These are phyloP conservation scores for Solanum hybrid DNA, from an alignment of 305 asterid genomes.

Conservation along the genomic window DNA sequence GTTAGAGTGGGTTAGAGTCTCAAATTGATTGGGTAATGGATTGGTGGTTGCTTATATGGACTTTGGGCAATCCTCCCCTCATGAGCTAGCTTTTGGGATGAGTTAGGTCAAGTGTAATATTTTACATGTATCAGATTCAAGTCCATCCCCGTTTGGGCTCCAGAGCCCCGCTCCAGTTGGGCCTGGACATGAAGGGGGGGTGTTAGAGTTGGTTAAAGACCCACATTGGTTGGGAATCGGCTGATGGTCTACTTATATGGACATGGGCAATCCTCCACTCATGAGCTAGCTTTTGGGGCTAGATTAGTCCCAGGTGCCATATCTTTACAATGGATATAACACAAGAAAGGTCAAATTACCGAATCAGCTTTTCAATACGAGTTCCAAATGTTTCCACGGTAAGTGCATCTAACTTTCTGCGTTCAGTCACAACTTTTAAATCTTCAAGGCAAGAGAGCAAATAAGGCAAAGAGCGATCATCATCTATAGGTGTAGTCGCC, in stretches of 20 bases:
- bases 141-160: not conserved
- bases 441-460: slow-evolving; percentile 94
- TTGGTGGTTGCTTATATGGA: not conserved
- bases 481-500: slow-evolving; percentile 86
- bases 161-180: not conserved
- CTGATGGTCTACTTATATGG: not conserved
- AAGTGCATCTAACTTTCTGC: slow-evolving; percentile 86
- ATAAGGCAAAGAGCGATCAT: slow-evolving; percentile 77
- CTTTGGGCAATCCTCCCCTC: not conserved
- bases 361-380: slow-evolving; percentile 92
- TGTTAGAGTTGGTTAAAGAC: not conserved
- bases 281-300: not conserved
- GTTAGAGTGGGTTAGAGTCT: not conserved
- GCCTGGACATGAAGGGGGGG: not conserved
- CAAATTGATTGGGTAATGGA: not conserved
- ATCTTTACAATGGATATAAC: not conserved
- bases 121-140: not conserved
- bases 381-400: slow-evolving; percentile 99
- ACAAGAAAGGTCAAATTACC: slow-evolving; percentile 32
- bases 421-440: slow-evolving; percentile 77
- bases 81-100: not conserved
- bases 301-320: not conserved
- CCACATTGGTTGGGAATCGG: not conserved
- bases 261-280: not conserved
- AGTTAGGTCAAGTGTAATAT: not conserved